phyloP scores from a whole-genome alignment of 176 grass and related monocot genomes.

The Alloteropsis semialata region DNA sequence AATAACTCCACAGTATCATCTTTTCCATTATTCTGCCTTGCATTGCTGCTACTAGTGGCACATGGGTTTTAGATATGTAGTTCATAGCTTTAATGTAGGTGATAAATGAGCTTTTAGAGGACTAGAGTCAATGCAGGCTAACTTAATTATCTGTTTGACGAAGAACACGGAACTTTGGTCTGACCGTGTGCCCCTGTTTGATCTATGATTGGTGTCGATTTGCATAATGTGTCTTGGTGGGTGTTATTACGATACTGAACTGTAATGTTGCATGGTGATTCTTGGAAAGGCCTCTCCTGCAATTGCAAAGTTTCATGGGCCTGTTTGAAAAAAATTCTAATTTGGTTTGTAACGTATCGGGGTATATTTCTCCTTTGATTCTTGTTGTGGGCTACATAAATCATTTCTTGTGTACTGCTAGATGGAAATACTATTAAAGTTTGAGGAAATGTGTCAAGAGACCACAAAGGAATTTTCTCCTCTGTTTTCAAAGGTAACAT shows the following conservation, averaged over 20 bases:
- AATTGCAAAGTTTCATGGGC: neutral
- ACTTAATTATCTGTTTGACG: neutral
- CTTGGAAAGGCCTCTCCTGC: neutral
- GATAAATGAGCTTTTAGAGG: neutral
- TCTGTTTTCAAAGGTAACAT: slow-evolving; percentile 57
- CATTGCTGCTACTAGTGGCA: neutral
- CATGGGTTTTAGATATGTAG: neutral
- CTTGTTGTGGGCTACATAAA: slow-evolving; percentile 17
- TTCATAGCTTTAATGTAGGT: neutral
- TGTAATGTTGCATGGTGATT: neutral
- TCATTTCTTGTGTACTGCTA: slow-evolving; percentile 33
- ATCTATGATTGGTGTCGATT: neutral
- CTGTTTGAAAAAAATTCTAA: slow-evolving; percentile 12
- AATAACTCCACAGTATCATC: neutral
- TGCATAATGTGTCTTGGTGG: neutral
- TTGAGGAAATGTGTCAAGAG: slow-evolving; percentile 97
- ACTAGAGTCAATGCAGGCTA: neutral
- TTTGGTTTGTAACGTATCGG: neutral
- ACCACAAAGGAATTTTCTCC: slow-evolving; percentile 66
- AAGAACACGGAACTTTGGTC: neutral
- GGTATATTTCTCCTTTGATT: neutral
- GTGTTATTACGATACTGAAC: neutral
- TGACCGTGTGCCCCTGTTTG: neutral
- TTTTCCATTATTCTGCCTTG: neutral
- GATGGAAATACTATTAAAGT: slow-evolving; percentile 97